Base-by-base conservation (phyloP, 2,329 filamentous ascomycete species). In the Aspergillus sp. region DNA sequence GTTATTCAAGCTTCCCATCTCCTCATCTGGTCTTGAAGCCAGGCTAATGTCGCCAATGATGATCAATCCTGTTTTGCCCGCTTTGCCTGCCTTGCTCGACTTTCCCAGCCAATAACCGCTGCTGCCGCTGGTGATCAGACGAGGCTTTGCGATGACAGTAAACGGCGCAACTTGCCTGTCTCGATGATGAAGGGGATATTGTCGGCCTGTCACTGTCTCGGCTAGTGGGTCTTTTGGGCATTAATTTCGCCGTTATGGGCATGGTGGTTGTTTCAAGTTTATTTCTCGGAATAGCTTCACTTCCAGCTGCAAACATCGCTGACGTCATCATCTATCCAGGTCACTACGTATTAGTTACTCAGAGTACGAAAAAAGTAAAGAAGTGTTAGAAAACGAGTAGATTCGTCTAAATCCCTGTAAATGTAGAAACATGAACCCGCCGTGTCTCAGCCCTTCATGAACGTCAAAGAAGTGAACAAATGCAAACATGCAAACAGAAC, bases 101-200 rank as follows among this genome's bases (percentile, higher is more conserved):
- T 12, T 41, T 25, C 23, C 27, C n/a, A 21, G 52, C 52, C 52
- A 54, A 54, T 54, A 47, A 17, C 52, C 44, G 52, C 52, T 54
- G 44, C 52, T 48, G 52, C 52, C 33, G 52, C 43, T n/a, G 52
- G n/a, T 41, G 44, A 48, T 54, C 52, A 47, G 39, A 47, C 14
- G 40, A 46, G 40, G 35, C 33, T 43, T 43, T 43, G 17, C 11
- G 40, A 12, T 21, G 9, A 43, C 40, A 21, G n/a, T n/a, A 11
- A 37, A n/a, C 35, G 15, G 35, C 35, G 15, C 35, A n/a, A n/a
- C 12, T 35, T 11, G 9, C 33, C 14, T 37, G 15, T 37, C 27
- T 31, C 27, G 27, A 37, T 37, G 15, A 8, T 37, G 35, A 12
- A 37, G 35, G 7, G 15, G 35, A 37, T 37, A n/a, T 6, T 4